Conservation (phyloP, 2,329 filamentous ascomycete species). For the Albophoma yamanashiensis region DNA sequence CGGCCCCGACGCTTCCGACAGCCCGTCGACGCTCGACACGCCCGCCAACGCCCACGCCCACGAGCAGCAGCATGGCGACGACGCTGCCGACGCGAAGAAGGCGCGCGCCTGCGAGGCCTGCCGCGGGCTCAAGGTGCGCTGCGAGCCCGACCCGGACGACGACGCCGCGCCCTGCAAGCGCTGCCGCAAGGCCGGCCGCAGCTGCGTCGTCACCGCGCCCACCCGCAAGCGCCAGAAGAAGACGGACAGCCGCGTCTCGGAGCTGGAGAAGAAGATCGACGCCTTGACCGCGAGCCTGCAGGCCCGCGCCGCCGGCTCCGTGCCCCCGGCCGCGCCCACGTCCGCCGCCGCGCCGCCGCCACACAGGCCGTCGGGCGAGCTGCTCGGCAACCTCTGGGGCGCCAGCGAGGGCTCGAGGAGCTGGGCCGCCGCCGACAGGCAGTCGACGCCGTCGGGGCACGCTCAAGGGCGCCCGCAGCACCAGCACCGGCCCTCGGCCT, state of each 20-base stretch:
- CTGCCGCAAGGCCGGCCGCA: conserved; percentile 69
- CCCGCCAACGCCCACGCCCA: not conserved
- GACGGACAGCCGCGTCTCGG: conserved; percentile 78
- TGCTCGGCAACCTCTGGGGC: not conserved
- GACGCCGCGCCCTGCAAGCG: conserved; percentile 58
- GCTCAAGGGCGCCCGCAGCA: not conserved
- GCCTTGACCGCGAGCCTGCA: conserved; percentile 72
- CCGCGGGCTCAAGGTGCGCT: conserved; percentile 70
- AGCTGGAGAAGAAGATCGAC: conserved; percentile 89
- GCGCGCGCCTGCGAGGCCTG: conserved; percentile 67
- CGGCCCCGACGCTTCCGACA: not conserved
- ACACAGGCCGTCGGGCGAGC: not conserved
- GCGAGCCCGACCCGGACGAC: conserved; percentile 60
- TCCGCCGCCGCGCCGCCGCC: not conserved
- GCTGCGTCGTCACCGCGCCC: conserved; percentile 66
- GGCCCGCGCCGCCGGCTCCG: conserved; percentile 26
- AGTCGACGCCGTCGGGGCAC: not conserved
- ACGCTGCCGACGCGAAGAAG: conserved; percentile 29
- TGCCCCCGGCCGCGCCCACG: not conserved
- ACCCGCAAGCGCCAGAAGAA: conserved; percentile 80
- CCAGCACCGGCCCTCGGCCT: not conserved
- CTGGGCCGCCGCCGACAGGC: not conserved
- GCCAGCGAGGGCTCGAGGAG: not conserved
- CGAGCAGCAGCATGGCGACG: conserved; percentile 4
- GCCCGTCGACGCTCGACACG: not conserved